Base-by-base conservation (phyloP, 257 asterid species). In the Solanum chilense region DNA sequence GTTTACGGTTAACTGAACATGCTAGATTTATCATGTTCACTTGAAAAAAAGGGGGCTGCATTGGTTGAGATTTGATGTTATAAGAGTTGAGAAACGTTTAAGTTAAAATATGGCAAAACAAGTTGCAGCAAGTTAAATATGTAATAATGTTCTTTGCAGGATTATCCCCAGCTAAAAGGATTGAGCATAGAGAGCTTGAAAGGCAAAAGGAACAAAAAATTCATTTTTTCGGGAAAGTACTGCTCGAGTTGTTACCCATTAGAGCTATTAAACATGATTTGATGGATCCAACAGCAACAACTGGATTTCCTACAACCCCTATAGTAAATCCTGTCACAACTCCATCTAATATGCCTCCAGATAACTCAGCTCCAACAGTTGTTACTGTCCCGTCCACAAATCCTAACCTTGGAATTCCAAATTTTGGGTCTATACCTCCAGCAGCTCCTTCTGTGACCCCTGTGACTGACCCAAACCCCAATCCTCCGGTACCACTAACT, bases 291-390 rank as follows among this genome's bases (percentile, higher is more conserved):
- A 89, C 92, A 20, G 45, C 88, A 35, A 86, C 88, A 35, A 86
- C 90, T 8, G 85, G 88, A 42, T 71, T 73, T 80, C 98, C 96
- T n/a, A 60, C 93, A 29, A 87, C 92, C 20, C 95, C 98, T 18
- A 89, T 92, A 8, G 91, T 94, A 3, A 95, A 94, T 87, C 98
- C 96, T 18, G 93, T 92, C 5, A 95, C 98, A 29, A 94, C 95
- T 56, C 95, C 98, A 5, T 90, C 92, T 18, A 92, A 94, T 6
- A 95, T 88, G 58, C 89, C 93, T 75, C 92, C 92, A 4, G 88
- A 37, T 58, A 82, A 71, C 83, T 62, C 91, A 44, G 83, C 91
- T 58, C 95, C 98, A 82, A 21, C 89, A 3, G 29, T 92, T 29
- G 82, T 91, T 82, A 91, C 94, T 45, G 60, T 91, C 86, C 98